phyloP scores from a whole-genome alignment of 2,329 filamentous ascomycete species.

The Monilinia vaccinii-corymbosi region DNA sequence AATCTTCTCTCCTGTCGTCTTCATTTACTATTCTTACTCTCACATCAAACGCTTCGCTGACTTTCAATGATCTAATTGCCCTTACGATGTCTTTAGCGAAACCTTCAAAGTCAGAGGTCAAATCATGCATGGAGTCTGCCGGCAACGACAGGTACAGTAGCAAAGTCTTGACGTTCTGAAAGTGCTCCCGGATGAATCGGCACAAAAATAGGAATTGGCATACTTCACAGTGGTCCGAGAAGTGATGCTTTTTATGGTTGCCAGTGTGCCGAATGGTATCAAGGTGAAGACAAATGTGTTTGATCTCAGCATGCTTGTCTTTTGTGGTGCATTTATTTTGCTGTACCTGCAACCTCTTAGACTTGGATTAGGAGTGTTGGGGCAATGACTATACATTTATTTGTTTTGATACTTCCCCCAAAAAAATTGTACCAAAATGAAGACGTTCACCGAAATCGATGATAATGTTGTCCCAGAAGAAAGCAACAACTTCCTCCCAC shows the following conservation, averaged over 20 bases:
- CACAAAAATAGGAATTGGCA: not conserved
- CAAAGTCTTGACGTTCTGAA: not conserved
- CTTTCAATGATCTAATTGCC: not conserved
- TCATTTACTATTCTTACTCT: not conserved
- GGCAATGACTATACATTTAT: not conserved
- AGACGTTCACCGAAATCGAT: not conserved
- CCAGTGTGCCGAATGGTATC: not conserved
- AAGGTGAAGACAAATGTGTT: not conserved
- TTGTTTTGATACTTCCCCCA: not conserved
- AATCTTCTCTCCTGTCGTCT: too few species aligned
- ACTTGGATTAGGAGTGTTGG: not conserved
- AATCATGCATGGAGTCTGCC: not conserved
- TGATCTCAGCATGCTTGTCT: not conserved
- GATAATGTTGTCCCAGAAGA: not conserved
- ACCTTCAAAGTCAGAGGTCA: not conserved
- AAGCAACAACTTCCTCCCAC: not conserved
- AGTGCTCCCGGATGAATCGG: not conserved
- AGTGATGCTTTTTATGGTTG: not conserved
- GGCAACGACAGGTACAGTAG: not conserved
- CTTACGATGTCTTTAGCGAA: not conserved
- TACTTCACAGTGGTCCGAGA: not conserved
- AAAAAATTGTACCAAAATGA: not conserved
- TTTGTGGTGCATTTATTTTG: not conserved
- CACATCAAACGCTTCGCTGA: not conserved
- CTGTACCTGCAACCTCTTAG: not conserved